These are phyloP conservation scores for Podospora appendiculata DNA, from an alignment of 495 filamentous ascomycete species.

Conservation along the genomic window DNA sequence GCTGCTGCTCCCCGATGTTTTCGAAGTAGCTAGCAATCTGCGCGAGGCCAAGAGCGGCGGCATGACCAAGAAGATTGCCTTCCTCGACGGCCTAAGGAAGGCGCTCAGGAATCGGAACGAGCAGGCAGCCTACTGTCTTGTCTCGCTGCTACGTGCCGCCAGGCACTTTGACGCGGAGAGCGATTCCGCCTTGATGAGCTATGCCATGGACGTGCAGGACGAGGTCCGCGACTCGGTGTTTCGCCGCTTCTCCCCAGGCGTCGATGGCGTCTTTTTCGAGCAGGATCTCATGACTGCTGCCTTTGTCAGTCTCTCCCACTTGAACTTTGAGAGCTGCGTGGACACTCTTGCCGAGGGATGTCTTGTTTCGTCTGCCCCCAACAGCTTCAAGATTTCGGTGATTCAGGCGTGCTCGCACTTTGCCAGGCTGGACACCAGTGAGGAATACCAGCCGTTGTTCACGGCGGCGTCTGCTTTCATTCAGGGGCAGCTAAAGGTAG, in stretches of 20 bases:
- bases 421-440: constrained; percentile 39
- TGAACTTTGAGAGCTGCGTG: constrained; percentile 49
- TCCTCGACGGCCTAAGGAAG: constrained; percentile 53
- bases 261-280: constrained; percentile 42
- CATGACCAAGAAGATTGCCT: constrained; percentile 54
- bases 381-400: constrained; percentile 51
- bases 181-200: constrained; percentile 54
- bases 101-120: constrained; percentile 49
- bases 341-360: constrained; percentile 46
- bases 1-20: constrained; percentile 56
- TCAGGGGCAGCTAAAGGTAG: constrained; percentile 45
- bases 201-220: constrained; percentile 58
- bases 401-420: constrained; percentile 51
- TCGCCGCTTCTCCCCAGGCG: constrained; percentile 36
- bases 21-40: constrained; percentile 55
- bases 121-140: constrained; percentile 53
- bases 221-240: constrained; percentile 58
- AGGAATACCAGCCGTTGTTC: constrained; percentile 46
- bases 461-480: constrained; percentile 46
- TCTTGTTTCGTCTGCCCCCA: constrained; percentile 45
- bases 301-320: constrained; percentile 52
- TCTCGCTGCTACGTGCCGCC: constrained; percentile 50
- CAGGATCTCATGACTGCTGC: constrained; percentile 56
- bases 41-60: constrained; percentile 48
- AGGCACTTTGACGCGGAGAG: constrained; percentile 51